A percentile compares a stretch with the other conserved stretches of the same genome.
These are phyloP conservation scores for Massarina eburnea DNA, from an alignment of 2,329 filamentous ascomycete species.

Conservation along the genomic window DNA sequence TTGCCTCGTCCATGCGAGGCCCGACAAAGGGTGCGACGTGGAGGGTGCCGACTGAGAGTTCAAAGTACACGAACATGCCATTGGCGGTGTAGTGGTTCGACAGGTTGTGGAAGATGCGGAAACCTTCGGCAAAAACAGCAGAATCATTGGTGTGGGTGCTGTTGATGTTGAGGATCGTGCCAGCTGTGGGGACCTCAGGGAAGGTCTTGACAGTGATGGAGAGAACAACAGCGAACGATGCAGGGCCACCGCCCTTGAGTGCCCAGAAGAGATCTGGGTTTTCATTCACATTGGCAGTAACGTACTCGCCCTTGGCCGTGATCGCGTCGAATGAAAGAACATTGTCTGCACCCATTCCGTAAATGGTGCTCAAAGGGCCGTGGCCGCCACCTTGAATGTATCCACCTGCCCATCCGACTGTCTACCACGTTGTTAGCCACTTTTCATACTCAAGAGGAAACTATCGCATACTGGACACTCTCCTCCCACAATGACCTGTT, in stretches of 20 bases:
- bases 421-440: constrained; percentile 17
- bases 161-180: constrained; percentile 40
- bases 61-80: constrained; percentile 42
- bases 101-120: constrained; percentile 38
- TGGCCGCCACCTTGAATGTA: constrained; percentile 49
- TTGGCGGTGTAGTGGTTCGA: constrained; percentile 35
- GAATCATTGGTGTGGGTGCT: constrained; percentile 38
- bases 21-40: constrained; percentile 38
- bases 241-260: constrained; percentile 37
- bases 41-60: constrained; percentile 27
- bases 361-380: constrained; percentile 41
- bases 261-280: constrained; percentile 44
- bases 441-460: not conserved
- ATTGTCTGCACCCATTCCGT: constrained; percentile 44
- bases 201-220: constrained; percentile 38
- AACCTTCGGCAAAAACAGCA: constrained; percentile 27
- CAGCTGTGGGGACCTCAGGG: constrained; percentile 36
- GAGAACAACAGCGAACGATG: constrained; percentile 34
- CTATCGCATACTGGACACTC: constrained; percentile 34
- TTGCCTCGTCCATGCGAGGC: constrained; percentile 31
- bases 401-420: constrained; percentile 46
- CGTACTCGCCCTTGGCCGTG: constrained; percentile 41
- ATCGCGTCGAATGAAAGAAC: constrained; percentile 43
- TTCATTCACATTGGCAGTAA: constrained; percentile 33
- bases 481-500: constrained; percentile 39